Base-by-base conservation (phyloP, 495 filamentous ascomycete genomes). In the Talaromyces trachyspermus region DNA sequence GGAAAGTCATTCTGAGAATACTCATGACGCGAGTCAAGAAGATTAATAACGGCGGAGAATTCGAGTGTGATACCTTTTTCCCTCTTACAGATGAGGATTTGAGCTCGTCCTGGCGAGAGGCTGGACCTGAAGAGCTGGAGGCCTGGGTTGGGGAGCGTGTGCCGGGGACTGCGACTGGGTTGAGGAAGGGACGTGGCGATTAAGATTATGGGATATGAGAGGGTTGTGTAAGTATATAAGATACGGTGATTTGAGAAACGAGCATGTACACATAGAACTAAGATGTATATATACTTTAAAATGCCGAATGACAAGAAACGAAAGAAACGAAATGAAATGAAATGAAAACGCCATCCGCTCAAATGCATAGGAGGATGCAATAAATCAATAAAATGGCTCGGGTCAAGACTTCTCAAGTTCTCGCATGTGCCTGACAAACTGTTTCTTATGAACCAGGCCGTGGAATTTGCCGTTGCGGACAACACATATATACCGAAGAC, bases 381-480 rank as follows among this genome's bases (percentile, higher is more conserved):
- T 20, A 7, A 19, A 5, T 19, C 22, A 38, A n/a, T 8, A 7
- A 38, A 38, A 38, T 38, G 9, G 11, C 29, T 4, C 10, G 19
- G 7, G 27, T 44, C 27, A 29, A 33, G 37, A 47, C 61, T 79
- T 77, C 55, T 90, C 85, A 27, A 88, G 62, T 56, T 89, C 80
- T 50, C 87, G 88, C 66, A 95, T 81, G 61, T 89, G 95, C 65
- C 89, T 94, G 43, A 95, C 91, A 70, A 98, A 98, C 17, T 81
- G 79, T 70, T 98, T 98, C 69, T 96, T 98, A 65, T 98, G 92
- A 19, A 95, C 87, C 70, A 98, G 74, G 46, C 92, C 92, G 2
- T 86, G 87, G 66, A 87, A 97, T 27, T 80, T 75, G 17, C 92
- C 92, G 57, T 95, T 80, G 30, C 71, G 76, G 19, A 95, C 64